phyloP scores from a whole-genome alignment of 257 asterid genomes.

The Scutellaria baicalensis region DNA sequence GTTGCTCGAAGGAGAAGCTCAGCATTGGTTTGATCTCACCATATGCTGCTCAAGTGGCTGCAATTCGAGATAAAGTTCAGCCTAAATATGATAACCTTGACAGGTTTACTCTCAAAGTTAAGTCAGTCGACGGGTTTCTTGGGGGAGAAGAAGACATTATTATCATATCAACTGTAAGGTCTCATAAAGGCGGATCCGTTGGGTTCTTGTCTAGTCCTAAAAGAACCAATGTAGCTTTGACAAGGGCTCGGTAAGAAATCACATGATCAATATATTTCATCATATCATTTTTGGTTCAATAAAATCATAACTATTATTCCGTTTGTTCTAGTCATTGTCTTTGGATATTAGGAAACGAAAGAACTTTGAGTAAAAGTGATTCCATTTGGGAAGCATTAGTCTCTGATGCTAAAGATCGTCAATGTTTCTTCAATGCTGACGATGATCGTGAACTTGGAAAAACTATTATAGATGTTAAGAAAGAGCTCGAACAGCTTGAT shows the following conservation, averaged over 20 bases:
- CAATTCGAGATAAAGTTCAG: conserved; percentile 34
- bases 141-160: conserved; percentile 67
- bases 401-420: conserved; percentile 45
- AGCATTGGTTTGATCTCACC: conserved; percentile 70
- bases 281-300: not conserved
- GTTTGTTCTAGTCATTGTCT: conserved; percentile 45
- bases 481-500: conserved; percentile 46
- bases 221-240: conserved; percentile 67
- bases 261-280: not conserved
- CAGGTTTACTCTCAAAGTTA: conserved; percentile 44
- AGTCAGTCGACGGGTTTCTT: conserved; percentile 73
- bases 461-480: conserved; percentile 41
- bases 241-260: conserved; percentile 64
- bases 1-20: conserved; percentile 25
- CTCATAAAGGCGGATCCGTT: conserved; percentile 41
- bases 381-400: conserved; percentile 51
- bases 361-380: conserved; percentile 25
- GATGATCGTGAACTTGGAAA: conserved; percentile 36
- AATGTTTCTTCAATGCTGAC: conserved; percentile 48
- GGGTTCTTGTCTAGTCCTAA: conserved; percentile 50
- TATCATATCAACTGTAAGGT: conserved; percentile 60
- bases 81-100: conserved; percentile 22
- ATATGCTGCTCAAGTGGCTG: conserved; percentile 65
- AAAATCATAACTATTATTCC: not conserved
- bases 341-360: conserved; percentile 68